phyloP scores from a whole-genome alignment of 73 alveolate species.

The Urostyla sp. region DNA sequence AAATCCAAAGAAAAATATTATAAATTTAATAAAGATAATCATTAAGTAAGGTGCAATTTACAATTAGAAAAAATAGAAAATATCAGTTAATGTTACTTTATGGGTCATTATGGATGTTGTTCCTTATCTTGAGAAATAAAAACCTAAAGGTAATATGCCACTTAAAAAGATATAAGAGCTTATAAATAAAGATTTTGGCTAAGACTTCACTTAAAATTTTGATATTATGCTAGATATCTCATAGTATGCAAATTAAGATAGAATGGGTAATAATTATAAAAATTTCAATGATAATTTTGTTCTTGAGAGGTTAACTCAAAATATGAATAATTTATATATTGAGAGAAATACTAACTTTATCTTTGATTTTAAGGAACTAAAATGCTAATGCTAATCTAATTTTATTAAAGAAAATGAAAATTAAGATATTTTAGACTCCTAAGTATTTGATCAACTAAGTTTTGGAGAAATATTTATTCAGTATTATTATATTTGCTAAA shows the following conservation, averaged over 20 bases:
- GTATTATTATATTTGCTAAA: conserved; percentile 44
- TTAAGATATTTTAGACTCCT: neutral
- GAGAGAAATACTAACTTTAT: neutral
- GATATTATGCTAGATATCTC: conserved; percentile 34
- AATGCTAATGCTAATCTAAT: conserved; percentile 19
- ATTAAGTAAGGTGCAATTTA: conserved; percentile 19
- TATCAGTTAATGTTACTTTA: conserved; percentile 31
- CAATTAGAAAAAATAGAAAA: conserved; percentile 15
- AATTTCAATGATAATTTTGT: conserved; percentile 18
- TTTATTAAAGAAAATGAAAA: neutral
- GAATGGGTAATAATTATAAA: conserved; percentile 29
- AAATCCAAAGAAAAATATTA: conserved; percentile 50
- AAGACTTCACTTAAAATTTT: conserved; percentile 19
- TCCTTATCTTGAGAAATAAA: neutral
- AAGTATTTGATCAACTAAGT: neutral
- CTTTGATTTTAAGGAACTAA: conserved; percentile 32
- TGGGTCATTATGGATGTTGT: conserved; percentile 44
- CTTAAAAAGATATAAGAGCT: neutral
- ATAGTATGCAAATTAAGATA: neutral
- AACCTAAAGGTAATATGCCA: neutral
- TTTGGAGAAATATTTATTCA: conserved; percentile 42
- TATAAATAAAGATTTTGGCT: conserved; percentile 19
- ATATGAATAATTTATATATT: neutral
- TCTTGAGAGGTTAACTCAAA: conserved; percentile 11
- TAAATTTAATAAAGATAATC: conserved; percentile 19